These are phyloP conservation scores for Mimosa bimucronata DNA, from an alignment of 306 rosid genomes.

Conservation along the genomic window DNA sequence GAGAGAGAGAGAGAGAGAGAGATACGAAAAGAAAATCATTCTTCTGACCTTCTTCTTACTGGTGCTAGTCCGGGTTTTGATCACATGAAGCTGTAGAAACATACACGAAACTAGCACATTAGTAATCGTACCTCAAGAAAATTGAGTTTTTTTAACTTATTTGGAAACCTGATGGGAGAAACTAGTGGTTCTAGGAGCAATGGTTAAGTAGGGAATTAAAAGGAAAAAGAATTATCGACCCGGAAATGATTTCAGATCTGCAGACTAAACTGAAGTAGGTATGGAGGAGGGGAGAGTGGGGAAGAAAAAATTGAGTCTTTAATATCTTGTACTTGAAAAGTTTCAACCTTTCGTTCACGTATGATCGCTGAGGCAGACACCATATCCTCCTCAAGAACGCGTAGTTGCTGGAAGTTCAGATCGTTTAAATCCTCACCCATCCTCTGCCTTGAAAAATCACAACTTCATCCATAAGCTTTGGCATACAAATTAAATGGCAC, in stretches of 20 bases:
- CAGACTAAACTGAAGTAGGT: neutral
- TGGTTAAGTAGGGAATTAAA: neutral
- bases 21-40: neutral
- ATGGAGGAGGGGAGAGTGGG: too few species aligned
- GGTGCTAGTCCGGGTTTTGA: conserved; percentile 62
- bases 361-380: neutral
- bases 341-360: conserved; percentile 4
- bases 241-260: conserved; percentile 11
- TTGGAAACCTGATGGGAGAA: neutral
- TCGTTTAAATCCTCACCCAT: neutral
- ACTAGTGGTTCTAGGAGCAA: neutral
- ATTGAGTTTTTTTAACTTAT: neutral
- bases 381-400: conserved; percentile 8
- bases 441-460: conserved; percentile 16
- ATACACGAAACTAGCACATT: neutral
- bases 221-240: neutral
- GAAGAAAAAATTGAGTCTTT: neutral
- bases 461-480: neutral
- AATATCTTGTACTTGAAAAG: neutral
- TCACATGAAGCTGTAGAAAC: neutral
- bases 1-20: neutral
- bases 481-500: neutral
- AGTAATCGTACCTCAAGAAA: neutral
- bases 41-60: conserved; percentile 64
- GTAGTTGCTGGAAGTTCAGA: conserved; percentile 5